A percentile compares a stretch with the other conserved stretches of the same genome.
phyloP scores from a whole-genome alignment of 495 filamentous ascomycete species.

The Talaromyces stipitatus region DNA sequence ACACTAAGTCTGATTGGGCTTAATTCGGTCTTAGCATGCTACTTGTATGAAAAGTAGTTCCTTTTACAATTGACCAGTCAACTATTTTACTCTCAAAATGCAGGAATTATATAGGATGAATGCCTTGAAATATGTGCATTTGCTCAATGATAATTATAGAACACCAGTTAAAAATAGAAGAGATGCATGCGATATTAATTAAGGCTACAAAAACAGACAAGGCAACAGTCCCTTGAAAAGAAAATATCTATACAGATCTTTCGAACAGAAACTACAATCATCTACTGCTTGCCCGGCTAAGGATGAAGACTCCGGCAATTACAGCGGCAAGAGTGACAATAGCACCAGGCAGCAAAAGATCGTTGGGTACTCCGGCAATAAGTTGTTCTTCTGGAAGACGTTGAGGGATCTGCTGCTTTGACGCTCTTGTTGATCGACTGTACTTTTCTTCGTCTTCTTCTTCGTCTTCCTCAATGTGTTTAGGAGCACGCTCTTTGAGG shows the following conservation, averaged over 20 bases:
- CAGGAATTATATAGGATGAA: too few species aligned
- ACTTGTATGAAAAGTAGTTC: too few species aligned
- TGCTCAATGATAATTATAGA: neutral
- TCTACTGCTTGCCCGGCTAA: constrained; percentile 66
- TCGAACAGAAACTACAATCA: constrained; percentile 26
- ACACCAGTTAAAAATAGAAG: neutral
- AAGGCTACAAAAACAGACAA: neutral
- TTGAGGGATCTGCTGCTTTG: constrained; percentile 28
- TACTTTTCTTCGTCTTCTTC: constrained; percentile 50
- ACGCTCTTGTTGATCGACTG: constrained; percentile 16
- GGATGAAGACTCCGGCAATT: constrained; percentile 87
- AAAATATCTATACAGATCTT: constrained; percentile 1
- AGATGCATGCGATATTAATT: neutral
- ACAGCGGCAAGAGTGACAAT: constrained; percentile 92
- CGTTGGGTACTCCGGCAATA: constrained; percentile 89
- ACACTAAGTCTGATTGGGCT: neutral
- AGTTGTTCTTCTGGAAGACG: constrained; percentile 61
- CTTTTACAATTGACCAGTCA: too few species aligned
- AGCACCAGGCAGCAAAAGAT: constrained; percentile 85
- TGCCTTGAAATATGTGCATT: neutral
- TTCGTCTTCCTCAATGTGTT: constrained; percentile 33
- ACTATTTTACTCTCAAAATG: too few species aligned
- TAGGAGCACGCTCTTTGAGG: constrained; percentile 50
- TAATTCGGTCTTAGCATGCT: too few species aligned
- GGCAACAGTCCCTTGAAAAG: neutral